phyloP scores from a whole-genome alignment of 2,329 filamentous ascomycete genomes.

The Ceratocystis smalleyi region DNA sequence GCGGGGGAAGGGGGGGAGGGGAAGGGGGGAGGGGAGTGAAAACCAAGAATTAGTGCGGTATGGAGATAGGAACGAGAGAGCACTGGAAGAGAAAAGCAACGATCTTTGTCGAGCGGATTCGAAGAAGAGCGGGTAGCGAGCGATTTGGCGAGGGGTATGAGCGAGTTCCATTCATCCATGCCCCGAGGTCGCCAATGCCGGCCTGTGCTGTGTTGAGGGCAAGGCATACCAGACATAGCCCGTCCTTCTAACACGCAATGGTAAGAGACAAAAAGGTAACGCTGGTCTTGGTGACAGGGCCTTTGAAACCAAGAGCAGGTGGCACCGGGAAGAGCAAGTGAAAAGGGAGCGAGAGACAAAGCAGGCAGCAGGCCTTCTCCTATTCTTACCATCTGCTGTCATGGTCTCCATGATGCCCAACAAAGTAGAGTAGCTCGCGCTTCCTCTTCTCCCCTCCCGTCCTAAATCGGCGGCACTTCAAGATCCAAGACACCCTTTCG shows the following conservation, averaged over 20 bases:
- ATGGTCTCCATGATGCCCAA: neutral
- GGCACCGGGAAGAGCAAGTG: neutral
- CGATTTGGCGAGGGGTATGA: neutral
- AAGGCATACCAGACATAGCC: neutral
- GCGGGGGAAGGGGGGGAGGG: neutral
- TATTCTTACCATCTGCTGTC: neutral
- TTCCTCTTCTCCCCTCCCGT: neutral
- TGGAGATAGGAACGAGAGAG: neutral
- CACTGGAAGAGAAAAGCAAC: neutral
- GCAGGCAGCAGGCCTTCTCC: neutral
- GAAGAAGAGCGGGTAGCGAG: neutral
- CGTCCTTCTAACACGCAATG: neutral
- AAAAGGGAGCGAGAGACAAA: neutral
- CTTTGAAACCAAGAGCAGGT: neutral
- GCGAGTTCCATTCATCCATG: neutral
- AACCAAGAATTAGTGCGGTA: neutral
- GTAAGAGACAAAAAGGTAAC: neutral
- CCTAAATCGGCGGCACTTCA: neutral
- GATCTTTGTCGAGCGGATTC: neutral
- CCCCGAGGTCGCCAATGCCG: neutral
- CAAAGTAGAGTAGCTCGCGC: neutral
- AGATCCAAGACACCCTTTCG: neutral
- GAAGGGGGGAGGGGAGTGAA: neutral
- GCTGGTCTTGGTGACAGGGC: neutral
- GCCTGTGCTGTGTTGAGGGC: neutral